Evolutionary conservation across 1,139 yeast species (phyloP).

Genomic region (Hyphopichia khmerensis): DNA sequence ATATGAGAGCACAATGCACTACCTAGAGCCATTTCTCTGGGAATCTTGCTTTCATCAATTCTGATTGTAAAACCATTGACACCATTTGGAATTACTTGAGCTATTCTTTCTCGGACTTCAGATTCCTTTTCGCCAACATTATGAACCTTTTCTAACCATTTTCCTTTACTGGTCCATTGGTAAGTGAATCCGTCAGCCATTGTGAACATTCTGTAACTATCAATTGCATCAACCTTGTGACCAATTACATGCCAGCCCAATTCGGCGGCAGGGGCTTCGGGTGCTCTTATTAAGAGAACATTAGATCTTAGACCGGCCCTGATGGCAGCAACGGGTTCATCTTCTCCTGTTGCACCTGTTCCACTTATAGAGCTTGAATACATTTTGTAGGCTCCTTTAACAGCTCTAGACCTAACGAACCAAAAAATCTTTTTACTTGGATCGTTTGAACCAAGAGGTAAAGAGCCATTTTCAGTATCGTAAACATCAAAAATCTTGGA

Average conservation of each 20-base stretch:
- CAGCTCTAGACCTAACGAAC: slow-evolving; percentile 60
- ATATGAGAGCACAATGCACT: slow-evolving; percentile 60
- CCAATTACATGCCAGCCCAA: slow-evolving; percentile 64
- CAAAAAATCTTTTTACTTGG: slow-evolving; percentile 45
- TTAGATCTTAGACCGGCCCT: slow-evolving; percentile 63
- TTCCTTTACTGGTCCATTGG: slow-evolving; percentile 65
- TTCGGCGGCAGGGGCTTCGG: slow-evolving; percentile 48
- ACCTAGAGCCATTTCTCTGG: slow-evolving; percentile 55
- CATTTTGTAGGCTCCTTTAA: slow-evolving; percentile 63
- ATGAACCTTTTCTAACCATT: slow-evolving; percentile 53
- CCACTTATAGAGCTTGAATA: slow-evolving; percentile 37
- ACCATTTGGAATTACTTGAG: slow-evolving; percentile 49
- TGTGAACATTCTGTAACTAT: slow-evolving; percentile 57
- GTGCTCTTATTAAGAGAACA: slow-evolving; percentile 51
- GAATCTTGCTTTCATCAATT: slow-evolving; percentile 53
- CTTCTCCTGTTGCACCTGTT: slow-evolving; percentile 47
- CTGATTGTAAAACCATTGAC: slow-evolving; percentile 51
- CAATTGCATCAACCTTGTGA: slow-evolving; percentile 62
- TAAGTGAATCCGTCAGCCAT: slow-evolving; percentile 58
- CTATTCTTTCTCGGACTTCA: slow-evolving; percentile 61
- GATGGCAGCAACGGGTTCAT: slow-evolving; percentile 56
- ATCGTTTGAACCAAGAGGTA: slow-evolving; percentile 36
- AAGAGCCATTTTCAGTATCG: slow-evolving; percentile 38
- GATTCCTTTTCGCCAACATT: slow-evolving; percentile 62
- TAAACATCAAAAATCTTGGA: slow-evolving; percentile 56